phyloP scores from a whole-genome alignment of 2,329 filamentous ascomycete species.

The Pyrenophora teres region DNA sequence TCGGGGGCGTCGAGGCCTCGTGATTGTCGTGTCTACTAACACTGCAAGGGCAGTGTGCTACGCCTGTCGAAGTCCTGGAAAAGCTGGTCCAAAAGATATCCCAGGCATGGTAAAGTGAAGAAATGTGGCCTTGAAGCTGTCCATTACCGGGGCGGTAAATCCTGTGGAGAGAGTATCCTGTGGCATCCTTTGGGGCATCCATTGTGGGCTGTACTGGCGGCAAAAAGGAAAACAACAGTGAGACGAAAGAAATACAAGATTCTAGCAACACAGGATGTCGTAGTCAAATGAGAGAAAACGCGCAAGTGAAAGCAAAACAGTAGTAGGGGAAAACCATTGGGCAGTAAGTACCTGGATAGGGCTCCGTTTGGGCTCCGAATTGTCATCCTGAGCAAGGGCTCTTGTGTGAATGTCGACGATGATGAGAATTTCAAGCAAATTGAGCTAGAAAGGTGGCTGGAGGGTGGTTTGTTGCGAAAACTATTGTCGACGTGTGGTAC shows the following conservation, averaged over 20 bases:
- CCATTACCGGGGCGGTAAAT: constrained; percentile 23
- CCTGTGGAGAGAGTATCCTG: constrained; percentile 23
- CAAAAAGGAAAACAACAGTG: constrained; percentile 26
- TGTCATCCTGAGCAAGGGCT: constrained; percentile 51
- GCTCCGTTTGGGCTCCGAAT: constrained; percentile 50
- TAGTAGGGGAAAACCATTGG: constrained; percentile 43
- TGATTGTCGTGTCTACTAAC: constrained; percentile 36
- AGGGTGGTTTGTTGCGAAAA: constrained; percentile 18
- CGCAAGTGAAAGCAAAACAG: constrained; percentile 32
- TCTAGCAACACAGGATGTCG: constrained; percentile 30
- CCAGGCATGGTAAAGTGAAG: constrained; percentile 22
- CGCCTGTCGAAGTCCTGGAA: constrained; percentile 14
- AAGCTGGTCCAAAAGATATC: constrained; percentile 10
- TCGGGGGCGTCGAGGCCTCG: constrained; percentile 29
- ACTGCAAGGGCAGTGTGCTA: constrained; percentile 30
- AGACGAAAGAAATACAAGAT: constrained; percentile 35
- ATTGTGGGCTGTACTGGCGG: constrained; percentile 42
- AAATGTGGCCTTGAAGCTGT: constrained; percentile 26
- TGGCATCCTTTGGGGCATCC: constrained; percentile 28
- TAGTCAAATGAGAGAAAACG: constrained; percentile 16
- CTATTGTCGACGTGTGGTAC: constrained; percentile 21
- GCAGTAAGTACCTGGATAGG: constrained; percentile 51
- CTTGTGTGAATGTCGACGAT: constrained; percentile 32
- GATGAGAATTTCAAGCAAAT: constrained; percentile 17
- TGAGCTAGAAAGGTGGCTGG: constrained; percentile 21